These are phyloP conservation scores for Beauveria scarabaeidicola DNA, from an alignment of 2,329 filamentous ascomycete species.

Conservation along the genomic window DNA sequence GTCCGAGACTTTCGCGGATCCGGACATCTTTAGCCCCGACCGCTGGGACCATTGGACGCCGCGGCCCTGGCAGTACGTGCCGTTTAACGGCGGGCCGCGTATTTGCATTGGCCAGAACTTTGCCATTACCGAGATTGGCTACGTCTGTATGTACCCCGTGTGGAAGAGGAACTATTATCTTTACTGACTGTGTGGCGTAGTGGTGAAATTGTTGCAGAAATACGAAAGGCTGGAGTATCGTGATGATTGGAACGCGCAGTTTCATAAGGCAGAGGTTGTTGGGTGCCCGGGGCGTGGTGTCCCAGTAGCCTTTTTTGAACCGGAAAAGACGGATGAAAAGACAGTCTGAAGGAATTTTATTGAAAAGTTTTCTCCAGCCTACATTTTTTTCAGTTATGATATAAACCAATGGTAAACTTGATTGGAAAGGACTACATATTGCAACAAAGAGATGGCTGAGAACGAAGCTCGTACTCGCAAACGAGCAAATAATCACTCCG, in stretches of 20 bases:
- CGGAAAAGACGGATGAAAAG: constrained; percentile 1
- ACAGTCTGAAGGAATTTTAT: background rate
- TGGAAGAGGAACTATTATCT: background rate
- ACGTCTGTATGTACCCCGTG: background rate
- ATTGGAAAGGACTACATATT: background rate
- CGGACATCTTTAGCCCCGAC: constrained; percentile 52
- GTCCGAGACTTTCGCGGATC: constrained; percentile 36
- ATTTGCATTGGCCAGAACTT: constrained; percentile 78
- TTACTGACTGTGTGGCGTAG: constrained; percentile 17
- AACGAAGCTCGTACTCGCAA: background rate
- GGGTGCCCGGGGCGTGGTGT: constrained; percentile 35
- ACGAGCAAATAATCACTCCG: no score
- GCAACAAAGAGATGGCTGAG: background rate
- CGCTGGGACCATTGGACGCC: constrained; percentile 58
- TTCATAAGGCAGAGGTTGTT: constrained; percentile 35
- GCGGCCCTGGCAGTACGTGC: constrained; percentile 62
- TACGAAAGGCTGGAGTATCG: constrained; percentile 46
- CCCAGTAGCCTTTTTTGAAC: constrained; percentile 30
- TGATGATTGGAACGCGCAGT: constrained; percentile 36
- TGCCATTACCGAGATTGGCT: constrained; percentile 61
- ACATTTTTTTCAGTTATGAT: background rate
- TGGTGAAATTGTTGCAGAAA: constrained; percentile 48
- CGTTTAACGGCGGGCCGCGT: constrained; percentile 66
- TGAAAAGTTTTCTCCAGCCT: background rate
- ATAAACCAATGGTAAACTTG: background rate